Evolutionary conservation across 164 flowering plant species (phyloP), one percentile per base, ranked within the genome.

Genomic region (Litsea cubeba): DNA sequence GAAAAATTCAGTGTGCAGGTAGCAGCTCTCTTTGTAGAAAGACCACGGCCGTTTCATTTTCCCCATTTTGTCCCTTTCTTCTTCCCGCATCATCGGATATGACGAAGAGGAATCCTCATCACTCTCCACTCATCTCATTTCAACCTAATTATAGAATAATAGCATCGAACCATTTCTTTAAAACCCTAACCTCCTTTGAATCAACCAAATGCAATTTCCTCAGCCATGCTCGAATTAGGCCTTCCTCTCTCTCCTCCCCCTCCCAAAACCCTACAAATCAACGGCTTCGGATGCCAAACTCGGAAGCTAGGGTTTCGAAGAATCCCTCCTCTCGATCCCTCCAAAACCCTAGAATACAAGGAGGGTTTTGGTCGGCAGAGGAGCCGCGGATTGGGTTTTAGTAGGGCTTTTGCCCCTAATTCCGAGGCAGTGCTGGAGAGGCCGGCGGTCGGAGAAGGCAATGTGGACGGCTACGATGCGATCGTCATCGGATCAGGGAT

Each of bases 401-500:
- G 5, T 0, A 30, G 35, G 35, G 35, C 24, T n/a, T 76, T 69
- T 23, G 62, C 11, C 5, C 72, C 75, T 69, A 74, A 67, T 79
- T 2, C 79, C 30, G 70, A 74, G n/a, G 76, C 90, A 32, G 77
- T 80, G 74, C 30, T 86, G 58, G 91, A 85, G 78, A 72, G 77
- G 25, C 80, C 71, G 28, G 82, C 64, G 50, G 71, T 67, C 62
- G 80, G 76, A 58, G 82, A 68, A 62, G 80, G 49, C 20, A 68
- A 12, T 20, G 57, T 49, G 40, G 78, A 78, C 57, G 72, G 64
- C 1, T 91, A 85, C 62, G 99, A 95, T 81, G 98, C 97, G n/a
- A 92, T 95, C 81, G 96, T 95, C n/a, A 87, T 95, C 67, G 99
- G 99, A 51, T 95, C 99, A 0, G 97, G 99, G 7, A 91, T 95